Evolutionary conservation across 2,329 filamentous ascomycete species (phyloP), one percentile per base, ranked within the genome.

Genomic region (Talaromyces islandicus): DNA sequence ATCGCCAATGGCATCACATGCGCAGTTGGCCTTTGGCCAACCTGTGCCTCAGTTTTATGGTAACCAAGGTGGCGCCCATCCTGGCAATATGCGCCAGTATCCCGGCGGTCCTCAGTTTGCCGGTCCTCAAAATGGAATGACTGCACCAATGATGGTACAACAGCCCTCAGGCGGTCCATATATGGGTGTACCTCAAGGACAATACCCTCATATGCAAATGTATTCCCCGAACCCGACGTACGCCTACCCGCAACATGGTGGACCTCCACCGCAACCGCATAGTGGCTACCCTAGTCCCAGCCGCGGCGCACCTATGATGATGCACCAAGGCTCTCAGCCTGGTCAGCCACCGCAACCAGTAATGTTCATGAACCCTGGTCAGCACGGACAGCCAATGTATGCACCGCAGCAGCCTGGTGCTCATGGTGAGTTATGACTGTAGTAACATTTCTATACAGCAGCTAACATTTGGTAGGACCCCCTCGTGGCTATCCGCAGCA

Each of bases 261-360:
- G 74, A 21, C 75, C 80, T 63, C 77, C 78, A 43, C 68, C 79
- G 62, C 79, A 82, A 60, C 79, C 80, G 58, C 85, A 88, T 21
- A 89, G 85, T 50, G 91, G 91, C 17, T 96, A 90, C 70, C 90
- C 91, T n/a, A 97, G 93, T 71, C 93, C 93, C 0, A 87, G 91
- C 60, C 85, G 92, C 54, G 87, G 88, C 21, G 91, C 94, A 12
- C 88, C 91, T 1, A 91, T 95, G 87, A 97, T 97, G 93, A 90
- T 88, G 69, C 92, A 92, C 66, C 91, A 96, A 77, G 91, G 91
- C 59, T 97, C 92, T 29, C 93, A 97, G 70, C 92, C 96, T 73
- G 92, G 92, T 46, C 91, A 95, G 71, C 80, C 81, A 60, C 80
- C 81, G 54, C 79, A 86, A 79, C 68, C 85, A 80, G 77, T 92